These are phyloP conservation scores for Sporothrix sp. DNA, from an alignment of 2,329 filamentous ascomycete species.

Conservation along the genomic window DNA sequence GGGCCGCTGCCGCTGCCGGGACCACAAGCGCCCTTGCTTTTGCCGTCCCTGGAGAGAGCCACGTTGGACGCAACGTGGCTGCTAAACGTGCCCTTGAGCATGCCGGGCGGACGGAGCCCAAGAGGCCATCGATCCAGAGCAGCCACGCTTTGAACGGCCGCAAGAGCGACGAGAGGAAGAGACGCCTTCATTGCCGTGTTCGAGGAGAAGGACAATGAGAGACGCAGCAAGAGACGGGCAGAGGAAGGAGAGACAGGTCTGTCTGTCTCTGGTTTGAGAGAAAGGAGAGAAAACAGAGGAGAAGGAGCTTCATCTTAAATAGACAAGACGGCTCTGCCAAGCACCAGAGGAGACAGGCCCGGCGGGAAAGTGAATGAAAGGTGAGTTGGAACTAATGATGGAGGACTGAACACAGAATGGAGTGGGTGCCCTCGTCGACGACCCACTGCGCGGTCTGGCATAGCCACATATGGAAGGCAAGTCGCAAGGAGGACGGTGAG, in stretches of 20 bases:
- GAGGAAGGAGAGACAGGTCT: not conserved
- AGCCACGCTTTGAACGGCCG: not conserved
- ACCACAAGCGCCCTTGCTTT: not conserved
- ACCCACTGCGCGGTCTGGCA: no score
- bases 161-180: not conserved
- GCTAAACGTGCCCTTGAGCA: constrained; percentile 7
- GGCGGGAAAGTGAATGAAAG: not conserved
- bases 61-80: constrained; percentile 2
- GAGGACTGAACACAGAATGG: no score
- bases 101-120: not conserved
- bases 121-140: not conserved
- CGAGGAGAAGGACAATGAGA: no score
- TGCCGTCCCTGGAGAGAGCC: not conserved
- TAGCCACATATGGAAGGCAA: no score
- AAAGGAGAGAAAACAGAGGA: not conserved
- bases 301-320: not conserved
- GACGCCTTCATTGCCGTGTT: not conserved
- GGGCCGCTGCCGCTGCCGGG: not conserved
- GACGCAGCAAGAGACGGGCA: not conserved
- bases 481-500: no score
- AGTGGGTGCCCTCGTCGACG: no score
- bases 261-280: not conserved
- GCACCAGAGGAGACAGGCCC: not conserved
- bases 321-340: not conserved
- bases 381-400: no score